Evolutionary conservation across 2,329 filamentous ascomycete genomes (phyloP).

Genomic region (Fusarium subtropicale): DNA sequence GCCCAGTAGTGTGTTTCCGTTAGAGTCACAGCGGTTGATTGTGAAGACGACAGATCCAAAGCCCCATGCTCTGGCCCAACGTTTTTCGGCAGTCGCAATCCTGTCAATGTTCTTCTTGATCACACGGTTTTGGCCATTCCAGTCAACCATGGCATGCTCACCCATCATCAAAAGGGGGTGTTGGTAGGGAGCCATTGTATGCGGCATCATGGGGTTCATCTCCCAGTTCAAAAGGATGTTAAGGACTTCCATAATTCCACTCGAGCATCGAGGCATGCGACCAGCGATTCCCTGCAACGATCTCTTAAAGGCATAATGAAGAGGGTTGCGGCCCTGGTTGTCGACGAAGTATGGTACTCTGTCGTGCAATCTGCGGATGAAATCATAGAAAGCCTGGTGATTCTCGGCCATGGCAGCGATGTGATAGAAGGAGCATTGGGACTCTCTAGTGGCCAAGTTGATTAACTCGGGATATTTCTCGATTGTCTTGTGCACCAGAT

Average conservation of each 20-base stretch:
- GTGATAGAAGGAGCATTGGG: slow-evolving; percentile 7
- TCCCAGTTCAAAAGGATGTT: neutral
- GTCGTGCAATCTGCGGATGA: neutral
- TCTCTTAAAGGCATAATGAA: slow-evolving; percentile 1
- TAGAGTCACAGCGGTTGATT: neutral
- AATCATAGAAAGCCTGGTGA: neutral
- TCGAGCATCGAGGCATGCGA: neutral
- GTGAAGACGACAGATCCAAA: neutral
- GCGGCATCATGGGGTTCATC: slow-evolving; percentile 10
- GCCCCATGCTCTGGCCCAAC: neutral
- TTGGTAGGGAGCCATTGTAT: slow-evolving; percentile 3
- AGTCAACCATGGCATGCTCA: neutral
- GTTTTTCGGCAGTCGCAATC: neutral
- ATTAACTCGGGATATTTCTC: neutral
- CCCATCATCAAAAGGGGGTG: neutral
- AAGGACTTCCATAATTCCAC: neutral
- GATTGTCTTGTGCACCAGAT: neutral
- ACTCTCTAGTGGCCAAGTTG: neutral
- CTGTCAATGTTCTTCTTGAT: slow-evolving; percentile 1
- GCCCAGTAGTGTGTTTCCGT: neutral
- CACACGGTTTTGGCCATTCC: neutral
- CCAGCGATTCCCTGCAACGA: neutral
- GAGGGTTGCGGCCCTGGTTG: slow-evolving; percentile 1
- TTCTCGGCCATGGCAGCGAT: slow-evolving; percentile 10
- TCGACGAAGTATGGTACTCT: neutral